Conservation (phyloP, 116 monocot genomes). For the Posidonia oceanica region DNA sequence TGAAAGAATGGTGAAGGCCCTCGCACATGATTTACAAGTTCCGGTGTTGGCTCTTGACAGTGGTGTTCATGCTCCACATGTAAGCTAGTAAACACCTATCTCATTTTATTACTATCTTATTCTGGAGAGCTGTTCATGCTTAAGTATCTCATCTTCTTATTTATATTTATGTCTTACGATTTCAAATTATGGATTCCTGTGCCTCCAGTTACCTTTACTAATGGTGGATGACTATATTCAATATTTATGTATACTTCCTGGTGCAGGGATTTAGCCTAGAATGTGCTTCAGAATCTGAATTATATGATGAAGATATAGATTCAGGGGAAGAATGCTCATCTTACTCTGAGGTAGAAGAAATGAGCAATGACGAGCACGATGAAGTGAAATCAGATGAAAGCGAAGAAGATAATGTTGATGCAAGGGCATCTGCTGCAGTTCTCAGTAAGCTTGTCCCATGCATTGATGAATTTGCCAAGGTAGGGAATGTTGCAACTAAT, state of each 20-base stretch:
- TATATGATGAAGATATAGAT: constrained; percentile 54
- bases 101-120: not conserved
- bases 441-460: constrained; percentile 57
- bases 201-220: too few relatives aligned
- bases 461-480: constrained; percentile 53
- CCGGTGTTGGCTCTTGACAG: constrained; percentile 75
- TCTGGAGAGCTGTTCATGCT: not conserved
- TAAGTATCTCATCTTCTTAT: not conserved
- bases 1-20: constrained; percentile 72
- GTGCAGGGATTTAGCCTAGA: constrained; percentile 65
- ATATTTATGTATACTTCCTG: constrained; percentile 3
- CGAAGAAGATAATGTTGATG: constrained; percentile 35
- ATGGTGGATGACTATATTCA: not conserved
- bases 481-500: not conserved
- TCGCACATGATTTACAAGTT: constrained; percentile 69
- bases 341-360: constrained; percentile 45
- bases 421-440: constrained; percentile 30
- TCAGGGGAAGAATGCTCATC: constrained; percentile 55
- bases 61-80: constrained; percentile 65
- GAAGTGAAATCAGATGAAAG: constrained; percentile 58
- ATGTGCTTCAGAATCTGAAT: constrained; percentile 46
- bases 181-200: not conserved
- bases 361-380: constrained; percentile 59
- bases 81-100: constrained; percentile 17
- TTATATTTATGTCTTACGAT: not conserved